phyloP scores from a whole-genome alignment of 306 rosid genomes.

The Hippophae tibetana region DNA sequence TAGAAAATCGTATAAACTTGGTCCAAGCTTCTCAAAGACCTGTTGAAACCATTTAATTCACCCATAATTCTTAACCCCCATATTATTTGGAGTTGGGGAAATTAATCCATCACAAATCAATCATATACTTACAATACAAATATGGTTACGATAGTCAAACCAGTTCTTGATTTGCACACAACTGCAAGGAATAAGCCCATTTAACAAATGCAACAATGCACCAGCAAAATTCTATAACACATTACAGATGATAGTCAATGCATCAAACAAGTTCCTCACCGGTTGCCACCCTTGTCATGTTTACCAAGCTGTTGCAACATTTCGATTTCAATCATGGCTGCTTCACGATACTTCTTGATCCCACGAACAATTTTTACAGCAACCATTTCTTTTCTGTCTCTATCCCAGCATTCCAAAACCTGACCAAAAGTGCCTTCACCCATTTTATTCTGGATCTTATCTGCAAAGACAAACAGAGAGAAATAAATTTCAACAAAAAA shows the following conservation, averaged over 20 bases:
- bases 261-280: neutral
- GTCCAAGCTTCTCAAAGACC: slow-evolving; percentile 99
- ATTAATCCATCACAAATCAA: slow-evolving; percentile 80
- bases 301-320: no score
- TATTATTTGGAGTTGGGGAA: slow-evolving; percentile 56
- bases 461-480: slow-evolving; percentile 28
- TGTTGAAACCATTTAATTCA: slow-evolving; percentile 95
- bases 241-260: neutral
- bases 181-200: slow-evolving; percentile 24
- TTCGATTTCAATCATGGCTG: no score
- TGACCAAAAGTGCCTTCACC: slow-evolving; percentile 99
- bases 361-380: slow-evolving; percentile 26
- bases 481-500: neutral
- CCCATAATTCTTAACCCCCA: slow-evolving; percentile 63
- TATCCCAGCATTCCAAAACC: slow-evolving; percentile 96
- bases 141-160: slow-evolving; percentile 99
- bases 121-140: slow-evolving; percentile 97
- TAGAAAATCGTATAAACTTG: slow-evolving; percentile 99
- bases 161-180: slow-evolving; percentile 99
- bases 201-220: no score
- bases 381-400: slow-evolving; percentile 85
- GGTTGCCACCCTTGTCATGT: no score
- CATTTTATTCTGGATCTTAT: slow-evolving; percentile 82
- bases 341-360: no score
- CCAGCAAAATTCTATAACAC: no score